A percentile compares a stretch with the other conserved stretches of the same genome.
Conservation (phyloP, 805 yeast genomes). For the Dipodascopsis tothii region DNA sequence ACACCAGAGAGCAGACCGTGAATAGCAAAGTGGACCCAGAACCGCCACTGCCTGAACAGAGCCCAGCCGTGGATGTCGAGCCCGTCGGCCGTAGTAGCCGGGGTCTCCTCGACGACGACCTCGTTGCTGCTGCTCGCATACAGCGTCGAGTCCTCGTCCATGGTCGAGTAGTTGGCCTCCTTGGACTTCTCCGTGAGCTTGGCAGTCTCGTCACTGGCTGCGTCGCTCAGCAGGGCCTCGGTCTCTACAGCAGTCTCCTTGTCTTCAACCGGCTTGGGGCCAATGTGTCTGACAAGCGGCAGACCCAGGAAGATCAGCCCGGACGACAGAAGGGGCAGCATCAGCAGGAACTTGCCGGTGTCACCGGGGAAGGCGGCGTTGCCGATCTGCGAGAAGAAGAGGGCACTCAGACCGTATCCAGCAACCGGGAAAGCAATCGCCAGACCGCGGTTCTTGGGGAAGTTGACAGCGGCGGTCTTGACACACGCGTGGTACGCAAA, state of each 20-base stretch:
- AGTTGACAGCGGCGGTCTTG: conserved; percentile 65
- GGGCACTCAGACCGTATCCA: conserved; percentile 69
- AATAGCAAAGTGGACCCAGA: conserved; percentile 45
- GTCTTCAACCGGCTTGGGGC: conserved; percentile 15
- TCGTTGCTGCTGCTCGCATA: conserved; percentile 9
- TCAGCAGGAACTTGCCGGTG: conserved; percentile 42
- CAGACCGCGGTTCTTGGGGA: conserved; percentile 60
- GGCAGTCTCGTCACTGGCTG: conserved; percentile 3
- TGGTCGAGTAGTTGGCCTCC: conserved; percentile 13
- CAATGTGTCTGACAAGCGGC: conserved; percentile 22
- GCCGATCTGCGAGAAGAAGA: conserved; percentile 53
- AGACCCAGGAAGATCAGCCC: conserved; percentile 22
- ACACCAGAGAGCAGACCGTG: conserved; percentile 57
- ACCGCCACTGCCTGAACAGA: conserved; percentile 28
- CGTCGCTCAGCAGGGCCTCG: conserved; percentile 10
- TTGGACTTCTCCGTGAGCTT: conserved; percentile 1
- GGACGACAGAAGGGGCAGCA: conserved; percentile 22
- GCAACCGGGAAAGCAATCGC: conserved; percentile 73
- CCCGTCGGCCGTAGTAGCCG: conserved; percentile 4
- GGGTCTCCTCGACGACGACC: neutral
- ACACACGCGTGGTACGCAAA: conserved; percentile 56
- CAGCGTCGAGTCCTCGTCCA: conserved; percentile 10
- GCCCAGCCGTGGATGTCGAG: conserved; percentile 22
- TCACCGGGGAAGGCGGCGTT: conserved; percentile 50
- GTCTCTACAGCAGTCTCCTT: conserved; percentile 8